Conservation (phyloP, 2,329 filamentous ascomycete species). For the Helotiales sp. region DNA sequence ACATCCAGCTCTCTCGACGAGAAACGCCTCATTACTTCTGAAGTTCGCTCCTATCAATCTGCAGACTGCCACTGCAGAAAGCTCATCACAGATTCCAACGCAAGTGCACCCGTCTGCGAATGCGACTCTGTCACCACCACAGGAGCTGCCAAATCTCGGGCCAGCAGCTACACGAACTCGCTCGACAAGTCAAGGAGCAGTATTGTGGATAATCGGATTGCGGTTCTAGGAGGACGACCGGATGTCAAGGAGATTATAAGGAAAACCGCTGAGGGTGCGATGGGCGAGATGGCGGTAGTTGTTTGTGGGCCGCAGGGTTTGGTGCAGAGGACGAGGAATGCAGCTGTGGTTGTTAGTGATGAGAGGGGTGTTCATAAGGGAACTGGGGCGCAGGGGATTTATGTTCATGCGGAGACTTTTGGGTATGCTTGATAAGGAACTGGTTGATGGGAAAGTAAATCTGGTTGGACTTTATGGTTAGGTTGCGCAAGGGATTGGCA, state of each 20-base stretch:
- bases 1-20: background rate
- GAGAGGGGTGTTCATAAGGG: slow-evolving; percentile 71
- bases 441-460: background rate
- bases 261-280: slow-evolving; percentile 59
- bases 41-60: background rate
- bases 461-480: background rate
- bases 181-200: slow-evolving; percentile 5
- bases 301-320: slow-evolving; percentile 64
- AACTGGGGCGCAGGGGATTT: slow-evolving; percentile 68
- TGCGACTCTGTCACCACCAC: background rate
- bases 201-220: slow-evolving; percentile 14
- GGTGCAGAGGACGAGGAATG: slow-evolving; percentile 58
- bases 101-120: background rate
- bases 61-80: background rate
- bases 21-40: slow-evolving; percentile 1
- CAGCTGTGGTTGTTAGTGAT: slow-evolving; percentile 62
- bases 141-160: background rate
- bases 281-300: slow-evolving; percentile 66
- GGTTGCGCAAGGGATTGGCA: background rate
- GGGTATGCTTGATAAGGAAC: slow-evolving; percentile 44
- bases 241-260: slow-evolving; percentile 56
- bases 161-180: background rate
- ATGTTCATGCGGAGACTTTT: slow-evolving; percentile 63
- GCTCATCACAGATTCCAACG: background rate
- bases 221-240: slow-evolving; percentile 55